Conservation (phyloP, 2,329 filamentous ascomycete genomes). For the Xylaria sp. region DNA sequence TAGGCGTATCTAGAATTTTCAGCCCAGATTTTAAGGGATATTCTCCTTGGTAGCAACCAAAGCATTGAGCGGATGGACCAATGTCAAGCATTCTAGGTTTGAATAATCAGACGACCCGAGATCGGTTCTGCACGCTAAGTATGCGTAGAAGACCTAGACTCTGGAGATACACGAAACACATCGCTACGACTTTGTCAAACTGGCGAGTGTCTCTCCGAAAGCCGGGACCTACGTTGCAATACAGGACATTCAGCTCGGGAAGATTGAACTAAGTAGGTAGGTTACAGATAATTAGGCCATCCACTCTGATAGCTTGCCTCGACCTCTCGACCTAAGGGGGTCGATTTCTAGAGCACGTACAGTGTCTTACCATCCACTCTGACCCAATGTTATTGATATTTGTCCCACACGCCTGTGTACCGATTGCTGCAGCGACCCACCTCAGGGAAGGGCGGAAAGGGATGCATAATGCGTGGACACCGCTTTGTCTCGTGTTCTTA, state of each 20-base stretch:
- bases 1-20: background rate
- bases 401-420: conserved; percentile 16
- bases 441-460: background rate
- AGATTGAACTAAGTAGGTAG: no score
- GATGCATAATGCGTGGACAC: background rate
- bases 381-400: conserved; percentile 16
- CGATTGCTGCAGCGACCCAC: conserved; percentile 17
- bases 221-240: background rate
- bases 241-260: background rate
- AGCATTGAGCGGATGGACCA: background rate
- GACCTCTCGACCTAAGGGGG: background rate
- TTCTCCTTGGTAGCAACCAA: background rate
- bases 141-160: background rate
- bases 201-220: background rate
- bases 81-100: background rate
- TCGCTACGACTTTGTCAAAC: background rate
- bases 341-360: background rate
- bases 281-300: no score
- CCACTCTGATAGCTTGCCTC: background rate
- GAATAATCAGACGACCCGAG: background rate
- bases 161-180: no score
- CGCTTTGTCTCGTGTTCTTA: conserved; percentile 9
- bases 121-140: background rate
- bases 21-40: no score
- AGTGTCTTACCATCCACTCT: background rate